phyloP scores from a whole-genome alignment of 164 flowering plant species.

The Vitis amurensis region DNA sequence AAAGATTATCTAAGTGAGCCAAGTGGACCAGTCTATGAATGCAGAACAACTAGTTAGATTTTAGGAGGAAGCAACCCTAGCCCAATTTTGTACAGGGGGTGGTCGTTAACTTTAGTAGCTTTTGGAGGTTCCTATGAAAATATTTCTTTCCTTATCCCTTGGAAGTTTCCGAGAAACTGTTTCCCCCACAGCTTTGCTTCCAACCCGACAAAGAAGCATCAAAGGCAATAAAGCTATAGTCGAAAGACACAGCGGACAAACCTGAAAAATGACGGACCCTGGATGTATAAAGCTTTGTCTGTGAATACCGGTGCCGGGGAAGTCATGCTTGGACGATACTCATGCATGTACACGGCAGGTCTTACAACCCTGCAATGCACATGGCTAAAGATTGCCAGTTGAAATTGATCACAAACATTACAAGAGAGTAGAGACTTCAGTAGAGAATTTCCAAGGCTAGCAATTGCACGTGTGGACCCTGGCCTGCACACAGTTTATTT shows the following conservation, averaged over 20 bases:
- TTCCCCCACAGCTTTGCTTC: neutral
- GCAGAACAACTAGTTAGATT: too few species aligned
- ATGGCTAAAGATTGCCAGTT: too few species aligned
- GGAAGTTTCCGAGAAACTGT: constrained; percentile 12
- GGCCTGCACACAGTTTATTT: neutral
- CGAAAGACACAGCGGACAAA: neutral
- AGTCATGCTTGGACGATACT: too few species aligned
- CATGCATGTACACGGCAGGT: neutral
- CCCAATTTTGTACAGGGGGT: neutral
- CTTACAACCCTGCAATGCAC: neutral
- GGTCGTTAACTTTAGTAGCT: neutral
- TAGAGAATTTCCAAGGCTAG: neutral
- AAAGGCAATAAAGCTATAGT: neutral
- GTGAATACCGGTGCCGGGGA: too few species aligned
- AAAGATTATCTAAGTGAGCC: too few species aligned
- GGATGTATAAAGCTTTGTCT: neutral
- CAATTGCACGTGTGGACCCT: neutral
- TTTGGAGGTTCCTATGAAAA: neutral
- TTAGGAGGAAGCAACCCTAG: too few species aligned
- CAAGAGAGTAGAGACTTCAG: neutral
- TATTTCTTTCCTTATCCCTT: neutral
- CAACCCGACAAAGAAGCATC: neutral
- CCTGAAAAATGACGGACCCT: neutral
- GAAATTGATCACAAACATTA: too few species aligned
- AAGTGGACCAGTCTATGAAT: too few species aligned